These are phyloP conservation scores for Secale cereale DNA, from an alignment of 176 grass and related monocot genomes.

Conservation along the genomic window DNA sequence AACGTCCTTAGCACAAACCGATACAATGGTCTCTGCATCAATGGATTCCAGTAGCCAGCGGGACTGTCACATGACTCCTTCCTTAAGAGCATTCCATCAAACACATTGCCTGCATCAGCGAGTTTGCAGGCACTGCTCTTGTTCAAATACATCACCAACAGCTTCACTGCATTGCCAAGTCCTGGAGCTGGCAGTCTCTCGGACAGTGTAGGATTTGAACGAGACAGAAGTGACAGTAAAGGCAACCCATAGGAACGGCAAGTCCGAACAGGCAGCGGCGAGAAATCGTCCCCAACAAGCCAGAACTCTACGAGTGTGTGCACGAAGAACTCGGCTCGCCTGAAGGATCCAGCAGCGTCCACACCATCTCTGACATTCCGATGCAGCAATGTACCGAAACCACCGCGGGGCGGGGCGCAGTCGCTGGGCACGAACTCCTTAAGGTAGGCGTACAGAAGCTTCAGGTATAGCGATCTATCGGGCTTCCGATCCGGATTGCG, in stretches of 20 bases:
- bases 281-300: conserved; percentile 87
- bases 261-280: conserved; percentile 47
- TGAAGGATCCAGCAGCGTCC: conserved; percentile 35
- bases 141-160: conserved; percentile 71
- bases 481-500: conserved; percentile 43
- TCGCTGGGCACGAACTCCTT: conserved; percentile 51
- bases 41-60: conserved; percentile 49
- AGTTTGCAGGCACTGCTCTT: conserved; percentile 2
- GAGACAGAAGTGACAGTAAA: background rate
- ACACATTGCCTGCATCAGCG: conserved; percentile 5
- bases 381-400: conserved; percentile 42
- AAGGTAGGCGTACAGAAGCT: conserved; percentile 74
- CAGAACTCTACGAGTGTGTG: conserved; percentile 82
- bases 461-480: conserved; percentile 58
- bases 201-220: conserved; percentile 17
- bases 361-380: conserved; percentile 10
- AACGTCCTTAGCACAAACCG: conserved; percentile 78
- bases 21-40: conserved; percentile 79
- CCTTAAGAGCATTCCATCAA: conserved; percentile 24
- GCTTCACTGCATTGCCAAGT: conserved; percentile 55
- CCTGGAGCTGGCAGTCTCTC: conserved; percentile 56
- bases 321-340: conserved; percentile 56
- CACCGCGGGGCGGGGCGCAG: background rate
- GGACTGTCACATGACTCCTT: conserved; percentile 27
- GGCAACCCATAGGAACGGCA: conserved; percentile 29